phyloP scores from a whole-genome alignment of 495 filamentous ascomycete genomes.

The Lasiosphaeria hispida region DNA sequence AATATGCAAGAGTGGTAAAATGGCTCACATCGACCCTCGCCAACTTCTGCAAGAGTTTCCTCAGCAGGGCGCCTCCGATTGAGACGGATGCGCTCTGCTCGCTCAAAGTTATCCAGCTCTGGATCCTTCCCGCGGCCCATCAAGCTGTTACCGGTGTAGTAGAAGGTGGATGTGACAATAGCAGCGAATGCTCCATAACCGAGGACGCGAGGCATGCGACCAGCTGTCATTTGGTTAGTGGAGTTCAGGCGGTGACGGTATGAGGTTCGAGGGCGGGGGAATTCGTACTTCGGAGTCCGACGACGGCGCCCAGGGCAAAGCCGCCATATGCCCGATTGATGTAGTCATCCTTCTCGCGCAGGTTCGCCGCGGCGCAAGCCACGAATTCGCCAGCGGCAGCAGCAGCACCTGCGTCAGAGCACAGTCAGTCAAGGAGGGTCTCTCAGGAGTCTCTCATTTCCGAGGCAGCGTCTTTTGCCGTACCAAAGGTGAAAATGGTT shows the following conservation, averaged over 20 bases:
- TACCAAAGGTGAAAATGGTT: conserved; percentile 41
- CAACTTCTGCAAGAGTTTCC: conserved; percentile 77
- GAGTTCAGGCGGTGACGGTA: no score
- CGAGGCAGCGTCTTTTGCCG: conserved; percentile 1
- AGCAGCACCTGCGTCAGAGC: conserved; percentile 61
- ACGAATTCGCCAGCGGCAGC: conserved; percentile 78
- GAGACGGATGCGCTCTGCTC: conserved; percentile 72
- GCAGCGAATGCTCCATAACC: conserved; percentile 70
- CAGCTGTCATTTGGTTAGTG: conserved; percentile 38
- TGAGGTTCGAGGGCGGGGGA: no score
- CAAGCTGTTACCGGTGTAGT: conserved; percentile 72
- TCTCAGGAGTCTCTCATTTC: neutral
- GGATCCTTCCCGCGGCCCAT: conserved; percentile 54
- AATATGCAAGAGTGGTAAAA: neutral
- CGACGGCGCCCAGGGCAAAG: conserved; percentile 38
- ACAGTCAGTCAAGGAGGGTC: neutral
- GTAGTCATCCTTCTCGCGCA: conserved; percentile 45
- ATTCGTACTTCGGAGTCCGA: conserved; percentile 38
- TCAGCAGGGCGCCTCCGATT: conserved; percentile 72
- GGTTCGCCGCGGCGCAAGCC: conserved; percentile 40
- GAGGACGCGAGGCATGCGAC: conserved; percentile 74
- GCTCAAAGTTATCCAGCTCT: conserved; percentile 73
- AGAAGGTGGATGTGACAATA: conserved; percentile 62
- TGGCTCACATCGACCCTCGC: conserved; percentile 81
- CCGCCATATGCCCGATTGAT: conserved; percentile 40